These are phyloP conservation scores for Neospora caninum DNA, from an alignment of 169 alveolate genomes.

Conservation along the genomic window DNA sequence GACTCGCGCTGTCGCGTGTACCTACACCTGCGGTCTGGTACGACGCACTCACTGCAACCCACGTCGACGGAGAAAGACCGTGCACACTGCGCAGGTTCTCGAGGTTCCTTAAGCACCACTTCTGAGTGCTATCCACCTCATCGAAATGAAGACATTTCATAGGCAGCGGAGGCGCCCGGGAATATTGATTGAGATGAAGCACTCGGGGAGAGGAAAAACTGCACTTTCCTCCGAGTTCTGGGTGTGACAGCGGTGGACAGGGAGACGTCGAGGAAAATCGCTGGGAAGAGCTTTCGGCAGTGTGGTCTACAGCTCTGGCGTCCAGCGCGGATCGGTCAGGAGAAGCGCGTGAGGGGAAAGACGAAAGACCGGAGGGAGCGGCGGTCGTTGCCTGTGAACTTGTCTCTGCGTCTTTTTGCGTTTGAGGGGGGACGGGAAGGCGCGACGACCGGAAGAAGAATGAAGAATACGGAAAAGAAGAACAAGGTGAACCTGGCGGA, in stretches of 20 bases:
- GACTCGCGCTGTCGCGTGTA: slow-evolving; percentile 69
- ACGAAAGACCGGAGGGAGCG: neutral
- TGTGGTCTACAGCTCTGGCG: too few relatives aligned
- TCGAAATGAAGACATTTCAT: slow-evolving; percentile 48
- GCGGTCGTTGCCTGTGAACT: neutral
- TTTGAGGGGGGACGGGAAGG: neutral
- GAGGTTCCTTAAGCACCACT: slow-evolving; percentile 72
- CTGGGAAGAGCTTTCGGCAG: too few relatives aligned
- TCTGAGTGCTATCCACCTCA: slow-evolving; percentile 74
- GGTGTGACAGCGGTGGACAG: too few relatives aligned
- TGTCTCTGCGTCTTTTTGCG: neutral
- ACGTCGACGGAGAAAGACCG: slow-evolving; percentile 42
- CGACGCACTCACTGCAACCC: slow-evolving; percentile 69
- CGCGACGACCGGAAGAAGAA: neutral
- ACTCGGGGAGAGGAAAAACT: too few relatives aligned
- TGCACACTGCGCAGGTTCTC: slow-evolving; percentile 40
- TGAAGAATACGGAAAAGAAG: neutral
- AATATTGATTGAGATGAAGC: too few relatives aligned
- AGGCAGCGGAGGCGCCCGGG: too few relatives aligned
- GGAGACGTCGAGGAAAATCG: too few relatives aligned
- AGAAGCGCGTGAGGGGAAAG: neutral
- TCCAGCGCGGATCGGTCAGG: too few relatives aligned
- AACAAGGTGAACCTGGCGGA: neutral
- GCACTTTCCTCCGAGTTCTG: too few relatives aligned
- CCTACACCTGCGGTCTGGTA: slow-evolving; percentile 77